Evolutionary conservation across 2,329 filamentous ascomycete genomes (phyloP).

Genomic region (Penicillium occitanis): DNA sequence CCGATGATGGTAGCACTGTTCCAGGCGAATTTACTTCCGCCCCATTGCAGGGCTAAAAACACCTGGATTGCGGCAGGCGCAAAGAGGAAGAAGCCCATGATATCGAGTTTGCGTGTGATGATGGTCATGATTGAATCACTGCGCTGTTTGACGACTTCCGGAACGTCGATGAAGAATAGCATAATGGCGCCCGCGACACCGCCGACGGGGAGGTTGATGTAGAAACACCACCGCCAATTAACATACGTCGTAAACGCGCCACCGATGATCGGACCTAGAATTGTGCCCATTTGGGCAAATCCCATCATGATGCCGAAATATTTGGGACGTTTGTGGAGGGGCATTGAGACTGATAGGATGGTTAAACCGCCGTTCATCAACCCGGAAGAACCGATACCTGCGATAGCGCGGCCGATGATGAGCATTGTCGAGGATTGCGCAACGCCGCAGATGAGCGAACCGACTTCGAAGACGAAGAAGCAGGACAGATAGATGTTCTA

Average conservation of each 20-base stretch:
- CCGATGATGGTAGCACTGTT: conserved; percentile 21
- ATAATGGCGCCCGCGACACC: conserved; percentile 18
- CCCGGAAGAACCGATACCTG: conserved; percentile 34
- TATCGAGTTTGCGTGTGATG: conserved; percentile 19
- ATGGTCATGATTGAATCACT: conserved; percentile 12
- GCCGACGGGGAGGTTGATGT: conserved; percentile 24
- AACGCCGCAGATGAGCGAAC: conserved; percentile 35
- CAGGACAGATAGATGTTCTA: conserved; percentile 13
- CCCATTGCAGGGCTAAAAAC: conserved; percentile 24
- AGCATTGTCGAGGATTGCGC: conserved; percentile 35
- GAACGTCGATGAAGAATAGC: conserved; percentile 20
- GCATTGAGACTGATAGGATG: conserved; percentile 18
- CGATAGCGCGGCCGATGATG: conserved; percentile 39
- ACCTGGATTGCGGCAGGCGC: conserved; percentile 23
- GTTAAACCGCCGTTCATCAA: conserved; percentile 30
- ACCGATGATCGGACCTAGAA: conserved; percentile 39
- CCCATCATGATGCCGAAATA: conserved; percentile 22
- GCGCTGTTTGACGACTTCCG: conserved; percentile 16
- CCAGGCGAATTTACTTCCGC: conserved; percentile 23
- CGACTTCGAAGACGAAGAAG: conserved; percentile 40
- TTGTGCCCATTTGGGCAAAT: conserved; percentile 24
- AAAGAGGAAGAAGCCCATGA: conserved; percentile 19
- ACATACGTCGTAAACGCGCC: conserved; percentile 44
- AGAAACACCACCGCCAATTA: conserved; percentile 51
- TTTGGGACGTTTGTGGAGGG: conserved; percentile 19